Percentiles rank a stretch among this genome's conserved stretches.
phyloP scores from a whole-genome alignment of 768 basidiomycete species.

The Lentinula lateritia region DNA sequence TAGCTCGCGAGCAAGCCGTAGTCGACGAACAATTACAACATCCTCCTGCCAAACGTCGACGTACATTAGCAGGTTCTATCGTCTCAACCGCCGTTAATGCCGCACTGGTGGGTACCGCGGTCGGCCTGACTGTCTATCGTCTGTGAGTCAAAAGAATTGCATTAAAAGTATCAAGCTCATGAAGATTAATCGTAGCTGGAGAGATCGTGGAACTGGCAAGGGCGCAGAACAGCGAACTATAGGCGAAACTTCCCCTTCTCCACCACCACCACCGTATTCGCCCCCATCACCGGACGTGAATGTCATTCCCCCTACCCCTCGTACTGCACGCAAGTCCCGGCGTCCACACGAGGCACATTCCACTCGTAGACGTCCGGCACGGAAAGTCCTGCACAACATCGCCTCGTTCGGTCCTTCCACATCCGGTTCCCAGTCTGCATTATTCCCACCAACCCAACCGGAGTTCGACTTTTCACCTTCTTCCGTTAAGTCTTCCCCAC shows the following conservation, averaged over 20 bases:
- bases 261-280: slow-evolving; percentile 18
- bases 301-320: slow-evolving; percentile 50
- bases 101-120: slow-evolving; percentile 81
- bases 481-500: not conserved
- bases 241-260: not conserved
- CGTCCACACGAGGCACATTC: slow-evolving; percentile 5
- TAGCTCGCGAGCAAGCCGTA: slow-evolving; percentile 26
- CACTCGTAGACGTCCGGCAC: slow-evolving; percentile 8
- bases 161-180: not conserved
- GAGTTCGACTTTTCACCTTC: slow-evolving; percentile 37
- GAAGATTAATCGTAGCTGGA: slow-evolving; percentile 48
- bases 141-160: slow-evolving; percentile 46
- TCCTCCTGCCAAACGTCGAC: slow-evolving; percentile 73
- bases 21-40: not conserved
- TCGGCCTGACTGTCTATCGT: slow-evolving; percentile 82
- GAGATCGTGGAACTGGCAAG: slow-evolving; percentile 62
- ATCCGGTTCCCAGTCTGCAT: slow-evolving; percentile 10
- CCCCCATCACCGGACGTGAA: slow-evolving; percentile 12
- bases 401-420: slow-evolving; percentile 9
- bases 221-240: slow-evolving; percentile 14
- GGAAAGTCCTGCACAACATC: slow-evolving; percentile 1
- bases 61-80: slow-evolving; percentile 77
- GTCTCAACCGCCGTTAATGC: slow-evolving; percentile 81
- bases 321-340: not conserved
- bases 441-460: slow-evolving; percentile 26